Evolutionary conservation across 805 yeast genomes (phyloP), one percentile per base, ranked within the genome.

Genomic region (Kodamaea nitidulidarum): DNA sequence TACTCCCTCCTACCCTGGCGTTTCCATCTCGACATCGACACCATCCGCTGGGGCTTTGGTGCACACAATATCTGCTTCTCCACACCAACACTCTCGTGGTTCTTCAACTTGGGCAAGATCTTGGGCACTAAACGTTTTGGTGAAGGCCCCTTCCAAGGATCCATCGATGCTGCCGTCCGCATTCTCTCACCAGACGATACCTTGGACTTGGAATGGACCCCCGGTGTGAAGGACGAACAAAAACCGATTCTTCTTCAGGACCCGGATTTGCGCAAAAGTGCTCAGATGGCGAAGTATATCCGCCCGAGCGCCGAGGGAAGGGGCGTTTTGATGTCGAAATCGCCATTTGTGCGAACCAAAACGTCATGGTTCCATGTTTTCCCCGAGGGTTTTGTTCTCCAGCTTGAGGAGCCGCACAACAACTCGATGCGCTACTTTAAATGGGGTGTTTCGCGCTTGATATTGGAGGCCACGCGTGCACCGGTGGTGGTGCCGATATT

Each of bases 311-410:
- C 67, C 1, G 63, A 58, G 22, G 44, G 62, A 9, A 55, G 62
- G 16, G 55, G 51, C 36, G 47, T 60, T 2, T 50, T 68, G 33
- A 47, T 49, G 47, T 38, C 47, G 21, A 49, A 49, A 24, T 52
- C 70, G 1, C 91, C 91, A 2, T 67, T 84, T 24, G 63, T 76
- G 18, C 65, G 90, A 40, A 60, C 71, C 11, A 77, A 75, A 42
- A 82, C 93, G 0, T 78, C 87, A 0, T 91, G 98, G 98, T 77
- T 93, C 42, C 98, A 91, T 57, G 78, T 88, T 3, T 91, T 87
- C 60, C 98, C 98, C 0, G 98, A 91, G 59, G 96, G 95, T 0
- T 87, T 82, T 57, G 98, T 91, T 4, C 75, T 91, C 38, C 98
- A 93, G 58, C 58, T 86, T 35, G 73, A 80, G 44, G 80, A 82